phyloP scores from a whole-genome alignment of 768 basidiomycete species.

The Agrocybe praecox region DNA sequence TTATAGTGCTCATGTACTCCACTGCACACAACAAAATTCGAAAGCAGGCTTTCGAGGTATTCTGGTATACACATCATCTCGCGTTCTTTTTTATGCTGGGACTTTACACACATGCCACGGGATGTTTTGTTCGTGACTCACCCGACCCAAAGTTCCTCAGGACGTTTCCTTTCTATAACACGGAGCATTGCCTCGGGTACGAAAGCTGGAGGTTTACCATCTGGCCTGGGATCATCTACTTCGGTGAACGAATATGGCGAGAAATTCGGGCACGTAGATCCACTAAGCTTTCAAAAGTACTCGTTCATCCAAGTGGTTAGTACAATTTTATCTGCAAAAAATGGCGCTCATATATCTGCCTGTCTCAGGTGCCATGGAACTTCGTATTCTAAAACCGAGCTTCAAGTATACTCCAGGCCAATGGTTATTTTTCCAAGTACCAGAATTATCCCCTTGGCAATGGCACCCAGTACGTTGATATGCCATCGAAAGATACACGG shows the following conservation, averaged over 20 bases:
- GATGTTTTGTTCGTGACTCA: slow-evolving; percentile 92
- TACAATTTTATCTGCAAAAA: slow-evolving; percentile 1
- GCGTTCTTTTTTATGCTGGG: slow-evolving; percentile 94
- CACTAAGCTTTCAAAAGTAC: slow-evolving; percentile 82
- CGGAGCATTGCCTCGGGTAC: slow-evolving; percentile 90
- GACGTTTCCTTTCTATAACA: slow-evolving; percentile 86
- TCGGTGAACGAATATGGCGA: slow-evolving; percentile 83
- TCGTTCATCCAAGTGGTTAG: slow-evolving; percentile 86
- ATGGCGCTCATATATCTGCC: background rate
- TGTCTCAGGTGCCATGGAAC: slow-evolving; percentile 82
- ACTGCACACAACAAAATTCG: slow-evolving; percentile 91
- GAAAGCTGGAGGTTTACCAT: slow-evolving; percentile 89
- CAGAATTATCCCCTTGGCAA: slow-evolving; percentile 80
- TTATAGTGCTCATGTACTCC: slow-evolving; percentile 92
- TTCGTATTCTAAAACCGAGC: slow-evolving; percentile 88
- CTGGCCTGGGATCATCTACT: slow-evolving; percentile 91
- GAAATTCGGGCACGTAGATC: slow-evolving; percentile 79
- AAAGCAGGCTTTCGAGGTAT: slow-evolving; percentile 88
- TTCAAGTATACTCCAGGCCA: slow-evolving; percentile 92
- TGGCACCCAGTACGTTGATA: slow-evolving; percentile 87
- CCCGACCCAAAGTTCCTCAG: slow-evolving; percentile 64
- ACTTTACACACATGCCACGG: slow-evolving; percentile 88
- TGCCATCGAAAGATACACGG: background rate
- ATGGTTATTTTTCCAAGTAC: slow-evolving; percentile 90
- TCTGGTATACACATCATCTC: slow-evolving; percentile 97